Conservation (phyloP, 176 grass and related monocot genomes). For the Panicum miliaceum region DNA sequence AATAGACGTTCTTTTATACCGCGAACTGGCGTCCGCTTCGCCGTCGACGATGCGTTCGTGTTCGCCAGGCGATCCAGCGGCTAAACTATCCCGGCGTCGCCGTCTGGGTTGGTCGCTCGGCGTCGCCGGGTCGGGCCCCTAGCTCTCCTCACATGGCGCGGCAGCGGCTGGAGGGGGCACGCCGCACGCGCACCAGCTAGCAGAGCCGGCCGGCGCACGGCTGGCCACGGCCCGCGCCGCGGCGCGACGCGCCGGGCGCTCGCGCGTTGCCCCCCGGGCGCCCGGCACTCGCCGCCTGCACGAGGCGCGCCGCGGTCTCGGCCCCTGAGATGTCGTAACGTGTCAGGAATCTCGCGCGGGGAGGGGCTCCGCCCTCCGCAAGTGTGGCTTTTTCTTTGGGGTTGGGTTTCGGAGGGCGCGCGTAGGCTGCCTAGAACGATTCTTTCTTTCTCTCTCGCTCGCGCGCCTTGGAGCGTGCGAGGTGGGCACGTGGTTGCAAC, state of each 20-base stretch:
- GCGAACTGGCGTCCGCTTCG: not conserved
- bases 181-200: not conserved
- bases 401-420: not conserved
- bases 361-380: not conserved
- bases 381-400: not conserved
- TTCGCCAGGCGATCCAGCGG: not conserved
- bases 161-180: not conserved
- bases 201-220: not conserved
- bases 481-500: conserved; percentile 40
- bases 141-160: not conserved
- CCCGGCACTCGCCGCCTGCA: conserved; percentile 15
- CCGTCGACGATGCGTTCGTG: not conserved
- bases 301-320: not conserved
- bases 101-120: not conserved
- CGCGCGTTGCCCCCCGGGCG: conserved; percentile 46
- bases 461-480: conserved; percentile 7
- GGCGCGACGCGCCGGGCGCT: conserved; percentile 20
- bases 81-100: not conserved
- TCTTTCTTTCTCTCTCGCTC: too few relatives aligned
- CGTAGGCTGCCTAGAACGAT: conserved; percentile 19
- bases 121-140: not conserved
- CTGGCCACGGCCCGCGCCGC: conserved; percentile 18
- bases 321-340: conserved; percentile 49
- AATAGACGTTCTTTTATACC: not conserved
- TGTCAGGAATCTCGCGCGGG: conserved; percentile 51